phyloP scores from a whole-genome alignment of 148 eudicot species.

The Diospyros lotus region DNA sequence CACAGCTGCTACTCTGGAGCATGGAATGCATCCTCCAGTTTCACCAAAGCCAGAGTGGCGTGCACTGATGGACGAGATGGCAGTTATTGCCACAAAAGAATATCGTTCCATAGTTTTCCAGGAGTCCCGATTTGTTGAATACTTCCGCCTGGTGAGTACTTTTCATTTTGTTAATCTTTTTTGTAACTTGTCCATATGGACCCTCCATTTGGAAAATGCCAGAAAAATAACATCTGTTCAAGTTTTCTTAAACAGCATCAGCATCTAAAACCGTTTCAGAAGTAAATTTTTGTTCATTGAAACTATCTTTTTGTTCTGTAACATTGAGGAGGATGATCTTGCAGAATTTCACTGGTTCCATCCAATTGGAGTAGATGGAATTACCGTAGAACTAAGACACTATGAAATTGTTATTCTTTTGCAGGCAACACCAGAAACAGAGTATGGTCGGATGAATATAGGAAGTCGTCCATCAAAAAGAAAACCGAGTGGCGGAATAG shows the following conservation, averaged over 20 bases:
- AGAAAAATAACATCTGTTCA: neutral
- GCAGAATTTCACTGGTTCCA: neutral
- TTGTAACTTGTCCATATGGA: neutral
- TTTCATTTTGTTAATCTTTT: neutral
- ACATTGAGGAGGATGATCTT: no score
- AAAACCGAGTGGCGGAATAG: slow-evolving; percentile 88
- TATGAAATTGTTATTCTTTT: neutral
- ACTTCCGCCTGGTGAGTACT: slow-evolving; percentile 78
- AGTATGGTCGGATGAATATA: slow-evolving; percentile 88
- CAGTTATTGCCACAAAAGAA: slow-evolving; percentile 70
- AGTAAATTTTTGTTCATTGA: no score
- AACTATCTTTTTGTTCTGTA: no score
- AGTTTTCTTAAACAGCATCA: no score
- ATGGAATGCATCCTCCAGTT: slow-evolving; percentile 82
- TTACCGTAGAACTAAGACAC: no score
- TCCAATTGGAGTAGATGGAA: no score
- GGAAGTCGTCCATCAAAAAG: slow-evolving; percentile 87
- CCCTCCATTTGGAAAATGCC: neutral
- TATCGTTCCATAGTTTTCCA: slow-evolving; percentile 83
- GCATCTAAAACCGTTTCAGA: no score
- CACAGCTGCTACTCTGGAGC: slow-evolving; percentile 90
- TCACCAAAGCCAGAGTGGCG: slow-evolving; percentile 95
- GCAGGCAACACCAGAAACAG: slow-evolving; percentile 82
- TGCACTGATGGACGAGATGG: slow-evolving; percentile 81
- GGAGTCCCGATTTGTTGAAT: slow-evolving; percentile 88